Percentiles rank a stretch among this genome's conserved stretches.
These are phyloP conservation scores for Stephania yunnanensis DNA, from an alignment of 164 flowering plant genomes.

Conservation along the genomic window DNA sequence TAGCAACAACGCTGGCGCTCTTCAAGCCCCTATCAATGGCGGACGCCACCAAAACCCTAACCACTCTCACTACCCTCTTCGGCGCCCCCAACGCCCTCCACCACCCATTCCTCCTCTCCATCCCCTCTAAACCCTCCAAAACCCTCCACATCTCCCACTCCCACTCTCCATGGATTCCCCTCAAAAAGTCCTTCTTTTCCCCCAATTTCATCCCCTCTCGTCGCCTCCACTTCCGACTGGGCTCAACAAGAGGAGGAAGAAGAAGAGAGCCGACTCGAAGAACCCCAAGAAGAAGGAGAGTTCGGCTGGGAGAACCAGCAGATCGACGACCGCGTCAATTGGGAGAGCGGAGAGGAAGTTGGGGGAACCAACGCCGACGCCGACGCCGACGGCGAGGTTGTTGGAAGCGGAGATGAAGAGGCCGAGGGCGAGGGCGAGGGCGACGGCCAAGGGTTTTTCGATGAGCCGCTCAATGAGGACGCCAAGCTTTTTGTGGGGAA, in stretches of 20 bases:
- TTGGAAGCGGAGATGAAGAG: constrained; percentile 8
- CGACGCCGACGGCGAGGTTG: constrained; percentile 18
- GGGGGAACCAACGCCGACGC: constrained; percentile 20
- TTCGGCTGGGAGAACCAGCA: constrained; percentile 21
- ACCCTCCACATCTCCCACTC: constrained; percentile 28
- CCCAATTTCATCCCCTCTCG: constrained; percentile 22
- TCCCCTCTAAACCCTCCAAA: constrained; percentile 32
- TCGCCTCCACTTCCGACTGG: constrained; percentile 54
- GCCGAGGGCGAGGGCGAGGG: constrained; percentile 9
- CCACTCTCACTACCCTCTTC: constrained; percentile 34
- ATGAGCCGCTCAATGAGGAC: constrained; percentile 39
- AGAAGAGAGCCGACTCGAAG: constrained; percentile 17
- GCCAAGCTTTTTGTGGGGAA: constrained; percentile 57
- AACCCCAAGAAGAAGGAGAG: constrained; percentile 9
- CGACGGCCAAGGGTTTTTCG: constrained; percentile 19
- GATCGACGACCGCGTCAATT: neutral
- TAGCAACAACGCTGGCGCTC: constrained; percentile 12
- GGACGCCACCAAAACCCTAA: constrained; percentile 18
- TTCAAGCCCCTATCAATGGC: constrained; percentile 47
- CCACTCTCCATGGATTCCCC: constrained; percentile 14
- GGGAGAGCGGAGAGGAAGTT: neutral
- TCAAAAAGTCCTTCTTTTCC: constrained; percentile 25
- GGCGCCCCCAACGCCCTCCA: constrained; percentile 14
- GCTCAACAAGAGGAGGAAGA: constrained; percentile 46
- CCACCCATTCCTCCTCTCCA: constrained; percentile 17